phyloP scores from a whole-genome alignment of 2,329 filamentous ascomycete species.

The Botrytis tulipae region DNA sequence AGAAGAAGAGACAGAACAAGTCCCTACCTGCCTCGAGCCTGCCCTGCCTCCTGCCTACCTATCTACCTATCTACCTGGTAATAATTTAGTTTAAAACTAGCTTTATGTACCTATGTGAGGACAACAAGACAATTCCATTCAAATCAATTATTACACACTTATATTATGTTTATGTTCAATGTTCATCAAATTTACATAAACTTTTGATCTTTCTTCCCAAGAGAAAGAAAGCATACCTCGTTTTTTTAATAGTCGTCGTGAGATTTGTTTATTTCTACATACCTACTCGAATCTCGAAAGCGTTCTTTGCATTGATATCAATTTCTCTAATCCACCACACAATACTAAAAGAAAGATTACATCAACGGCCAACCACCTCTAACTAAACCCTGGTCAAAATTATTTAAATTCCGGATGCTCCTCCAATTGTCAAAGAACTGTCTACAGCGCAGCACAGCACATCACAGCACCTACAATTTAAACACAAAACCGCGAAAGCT shows the following conservation, averaged over 20 bases:
- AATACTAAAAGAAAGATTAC: neutral
- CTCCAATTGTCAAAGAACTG: neutral
- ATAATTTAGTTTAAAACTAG: slow-evolving; percentile 9
- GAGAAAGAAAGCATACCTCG: neutral
- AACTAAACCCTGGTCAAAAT: slow-evolving; percentile 13
- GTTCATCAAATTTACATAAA: slow-evolving; percentile 3
- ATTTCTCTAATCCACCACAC: neutral
- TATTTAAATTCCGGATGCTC: slow-evolving; percentile 4
- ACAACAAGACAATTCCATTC: slow-evolving; percentile 10
- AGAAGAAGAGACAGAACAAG: neutral
- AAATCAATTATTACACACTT: neutral
- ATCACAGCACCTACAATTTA: neutral
- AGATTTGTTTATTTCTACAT: neutral
- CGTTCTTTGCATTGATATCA: neutral
- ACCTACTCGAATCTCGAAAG: neutral
- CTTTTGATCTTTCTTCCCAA: neutral
- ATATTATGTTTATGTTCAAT: neutral
- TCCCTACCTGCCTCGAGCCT: too few relatives aligned
- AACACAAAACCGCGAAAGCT: slow-evolving; percentile 6
- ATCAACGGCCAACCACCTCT: neutral
- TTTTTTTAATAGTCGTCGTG: neutral
- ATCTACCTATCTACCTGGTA: neutral
- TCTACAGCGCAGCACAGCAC: neutral
- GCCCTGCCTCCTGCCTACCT: too few relatives aligned
- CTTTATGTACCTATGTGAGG: slow-evolving; percentile 1